Conservation (phyloP, 805 yeast species). For the Barnettozyma wickerhamii region DNA sequence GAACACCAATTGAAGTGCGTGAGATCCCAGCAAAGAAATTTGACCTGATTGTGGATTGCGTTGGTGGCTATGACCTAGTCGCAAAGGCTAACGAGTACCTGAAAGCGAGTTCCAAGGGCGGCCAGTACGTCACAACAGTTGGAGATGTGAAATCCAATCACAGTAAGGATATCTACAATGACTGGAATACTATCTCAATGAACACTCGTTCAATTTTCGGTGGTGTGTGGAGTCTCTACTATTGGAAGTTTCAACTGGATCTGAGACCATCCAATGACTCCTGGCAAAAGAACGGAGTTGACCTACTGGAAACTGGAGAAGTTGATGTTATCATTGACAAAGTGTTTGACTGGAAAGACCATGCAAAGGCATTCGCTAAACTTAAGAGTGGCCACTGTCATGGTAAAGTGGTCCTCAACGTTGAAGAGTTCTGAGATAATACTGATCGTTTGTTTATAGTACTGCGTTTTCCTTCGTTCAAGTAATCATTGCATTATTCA, state of each 20-base stretch:
- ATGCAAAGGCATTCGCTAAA: constrained; percentile 48
- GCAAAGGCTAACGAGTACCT: constrained; percentile 38
- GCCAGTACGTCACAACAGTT: constrained; percentile 52
- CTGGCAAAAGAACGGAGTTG: constrained; percentile 39
- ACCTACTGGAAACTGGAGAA: constrained; percentile 43
- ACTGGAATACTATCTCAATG: constrained; percentile 33
- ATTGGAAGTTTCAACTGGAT: constrained; percentile 32
- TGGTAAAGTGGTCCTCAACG: constrained; percentile 63
- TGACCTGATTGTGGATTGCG: constrained; percentile 64
- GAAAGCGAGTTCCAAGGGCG: constrained; percentile 38
- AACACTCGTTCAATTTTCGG: constrained; percentile 33
- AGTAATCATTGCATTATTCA: neutral
- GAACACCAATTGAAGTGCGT: constrained; percentile 22
- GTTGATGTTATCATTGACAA: constrained; percentile 47
- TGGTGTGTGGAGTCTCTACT: constrained; percentile 33
- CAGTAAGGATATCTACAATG: constrained; percentile 30
- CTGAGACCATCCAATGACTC: constrained; percentile 28
- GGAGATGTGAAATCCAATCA: constrained; percentile 54
- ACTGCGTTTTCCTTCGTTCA: neutral
- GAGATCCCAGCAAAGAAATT: constrained; percentile 34
- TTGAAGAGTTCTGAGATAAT: constrained; percentile 33
- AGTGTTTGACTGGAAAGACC: constrained; percentile 51
- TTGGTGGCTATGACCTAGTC: constrained; percentile 57
- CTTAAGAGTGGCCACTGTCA: constrained; percentile 48
- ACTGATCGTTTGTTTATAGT: neutral